A percentile compares a stretch with the other conserved stretches of the same genome.
Conservation (phyloP, 805 yeast species). For the Ogataea methylovora region DNA sequence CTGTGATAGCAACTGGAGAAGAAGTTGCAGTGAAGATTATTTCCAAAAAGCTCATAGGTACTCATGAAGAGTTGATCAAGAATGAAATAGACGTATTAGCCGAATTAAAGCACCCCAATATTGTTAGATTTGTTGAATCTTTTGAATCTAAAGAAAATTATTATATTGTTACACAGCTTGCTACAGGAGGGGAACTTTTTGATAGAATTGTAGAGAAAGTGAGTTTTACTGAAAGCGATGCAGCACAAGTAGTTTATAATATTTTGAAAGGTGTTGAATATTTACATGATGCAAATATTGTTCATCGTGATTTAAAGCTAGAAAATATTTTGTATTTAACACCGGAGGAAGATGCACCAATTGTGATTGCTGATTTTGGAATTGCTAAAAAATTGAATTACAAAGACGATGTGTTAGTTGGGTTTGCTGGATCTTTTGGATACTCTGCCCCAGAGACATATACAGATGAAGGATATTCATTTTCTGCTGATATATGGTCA, state of each 20-base stretch:
- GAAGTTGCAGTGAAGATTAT: conserved; percentile 81
- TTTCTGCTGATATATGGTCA: conserved; percentile 88
- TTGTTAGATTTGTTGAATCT: conserved; percentile 78
- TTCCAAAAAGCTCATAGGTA: conserved; percentile 69
- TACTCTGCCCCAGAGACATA: conserved; percentile 91
- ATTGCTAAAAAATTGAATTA: conserved; percentile 58
- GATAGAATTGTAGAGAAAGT: conserved; percentile 72
- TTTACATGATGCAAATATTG: conserved; percentile 62
- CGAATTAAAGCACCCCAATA: conserved; percentile 64
- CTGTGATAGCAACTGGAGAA: conserved; percentile 38
- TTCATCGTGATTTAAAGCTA: conserved; percentile 84
- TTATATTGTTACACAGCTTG: conserved; percentile 80
- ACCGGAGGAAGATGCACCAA: conserved; percentile 42
- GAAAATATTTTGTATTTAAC: conserved; percentile 68
- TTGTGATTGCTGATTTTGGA: conserved; percentile 85
- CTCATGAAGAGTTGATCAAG: conserved; percentile 50
- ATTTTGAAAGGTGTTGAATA: conserved; percentile 65
- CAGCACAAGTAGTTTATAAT: conserved; percentile 58
- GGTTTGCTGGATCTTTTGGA: conserved; percentile 78
- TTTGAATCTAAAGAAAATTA: conserved; percentile 80
- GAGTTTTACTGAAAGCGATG: conserved; percentile 74
- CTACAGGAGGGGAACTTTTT: conserved; percentile 85
- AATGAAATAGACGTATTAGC: conserved; percentile 64
- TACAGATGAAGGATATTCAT: conserved; percentile 67
- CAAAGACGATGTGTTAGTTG: conserved; percentile 39